Evolutionary conservation across 768 basidiomycete genomes (phyloP).

Genomic region (Suillus placidus): DNA sequence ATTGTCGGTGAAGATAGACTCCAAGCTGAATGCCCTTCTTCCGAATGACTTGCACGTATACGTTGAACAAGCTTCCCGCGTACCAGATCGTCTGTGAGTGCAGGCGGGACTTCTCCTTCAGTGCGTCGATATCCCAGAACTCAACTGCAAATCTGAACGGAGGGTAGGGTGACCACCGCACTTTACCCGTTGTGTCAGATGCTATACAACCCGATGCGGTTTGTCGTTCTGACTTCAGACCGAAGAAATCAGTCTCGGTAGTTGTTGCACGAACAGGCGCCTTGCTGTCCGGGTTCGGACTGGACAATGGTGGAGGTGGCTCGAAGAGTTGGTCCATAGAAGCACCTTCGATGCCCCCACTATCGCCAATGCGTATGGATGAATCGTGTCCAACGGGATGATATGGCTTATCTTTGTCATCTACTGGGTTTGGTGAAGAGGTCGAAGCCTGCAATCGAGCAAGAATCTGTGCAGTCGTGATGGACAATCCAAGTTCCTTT

Average conservation of each 20-base stretch:
- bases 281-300: slow-evolving; percentile 26
- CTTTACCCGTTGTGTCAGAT: slow-evolving; percentile 45
- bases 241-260: slow-evolving; percentile 64
- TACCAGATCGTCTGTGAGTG: slow-evolving; percentile 90
- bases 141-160: slow-evolving; percentile 88
- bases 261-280: slow-evolving; percentile 31
- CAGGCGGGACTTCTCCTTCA: slow-evolving; percentile 83
- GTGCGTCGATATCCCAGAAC: slow-evolving; percentile 82
- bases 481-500: slow-evolving; percentile 71
- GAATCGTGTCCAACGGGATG: slow-evolving; percentile 71
- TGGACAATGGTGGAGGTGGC: slow-evolving; percentile 26
- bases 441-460: slow-evolving; percentile 29
- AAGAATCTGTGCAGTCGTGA: slow-evolving; percentile 55
- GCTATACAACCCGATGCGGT: slow-evolving; percentile 45
- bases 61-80: slow-evolving; percentile 85
- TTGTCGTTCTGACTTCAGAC: slow-evolving; percentile 51
- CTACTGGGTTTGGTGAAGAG: slow-evolving; percentile 15
- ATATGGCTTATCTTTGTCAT: slow-evolving; percentile 43
- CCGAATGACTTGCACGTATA: slow-evolving; percentile 85
- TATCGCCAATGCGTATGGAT: slow-evolving; percentile 76
- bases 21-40: slow-evolving; percentile 85
- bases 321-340: slow-evolving; percentile 77
- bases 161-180: slow-evolving; percentile 68
- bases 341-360: slow-evolving; percentile 49
- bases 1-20: slow-evolving; percentile 87